Percentiles rank a stretch among this genome's conserved stretches.
Evolutionary conservation across 2,329 filamentous ascomycete genomes (phyloP).

Genomic region (Amesomyces nigricolor): DNA sequence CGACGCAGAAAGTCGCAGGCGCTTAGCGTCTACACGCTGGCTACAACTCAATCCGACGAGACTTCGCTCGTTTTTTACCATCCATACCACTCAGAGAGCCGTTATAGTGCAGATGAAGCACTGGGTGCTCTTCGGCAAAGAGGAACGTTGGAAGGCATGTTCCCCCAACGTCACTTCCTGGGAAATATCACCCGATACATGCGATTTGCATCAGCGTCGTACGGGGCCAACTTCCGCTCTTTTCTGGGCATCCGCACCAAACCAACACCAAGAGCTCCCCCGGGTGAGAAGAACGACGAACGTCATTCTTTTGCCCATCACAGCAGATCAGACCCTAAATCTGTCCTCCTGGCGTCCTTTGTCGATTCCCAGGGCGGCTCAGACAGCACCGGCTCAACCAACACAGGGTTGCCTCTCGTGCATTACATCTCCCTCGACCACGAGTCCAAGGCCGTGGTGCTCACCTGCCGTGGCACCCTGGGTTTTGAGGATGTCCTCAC

Average conservation of each 20-base stretch:
- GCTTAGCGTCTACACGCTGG: slow-evolving; percentile 56
- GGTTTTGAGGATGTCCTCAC: slow-evolving; percentile 70
- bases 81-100: slow-evolving; percentile 44
- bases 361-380: slow-evolving; percentile 63
- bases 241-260: slow-evolving; percentile 56
- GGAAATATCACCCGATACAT: slow-evolving; percentile 60
- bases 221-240: slow-evolving; percentile 58
- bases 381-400: slow-evolving; percentile 58
- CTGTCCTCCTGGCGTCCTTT: slow-evolving; percentile 63
- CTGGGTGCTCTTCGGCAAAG: slow-evolving; percentile 45
- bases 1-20: slow-evolving; percentile 35
- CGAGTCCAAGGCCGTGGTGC: slow-evolving; percentile 63
- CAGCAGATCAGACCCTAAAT: slow-evolving; percentile 51
- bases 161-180: slow-evolving; percentile 54
- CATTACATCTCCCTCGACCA: slow-evolving; percentile 70
- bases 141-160: slow-evolving; percentile 52
- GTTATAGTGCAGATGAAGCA: slow-evolving; percentile 44
- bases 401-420: slow-evolving; percentile 62
- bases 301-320: slow-evolving; percentile 60
- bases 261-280: slow-evolving; percentile 34
- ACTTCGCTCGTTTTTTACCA: slow-evolving; percentile 48
- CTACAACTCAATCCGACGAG: slow-evolving; percentile 48
- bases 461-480: slow-evolving; percentile 66
- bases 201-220: slow-evolving; percentile 61
- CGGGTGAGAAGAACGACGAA: slow-evolving; percentile 51